Percentiles rank a stretch among this genome's conserved stretches.
Conservation (phyloP, 768 basidiomycete species). For the Lentinula aciculospora region DNA sequence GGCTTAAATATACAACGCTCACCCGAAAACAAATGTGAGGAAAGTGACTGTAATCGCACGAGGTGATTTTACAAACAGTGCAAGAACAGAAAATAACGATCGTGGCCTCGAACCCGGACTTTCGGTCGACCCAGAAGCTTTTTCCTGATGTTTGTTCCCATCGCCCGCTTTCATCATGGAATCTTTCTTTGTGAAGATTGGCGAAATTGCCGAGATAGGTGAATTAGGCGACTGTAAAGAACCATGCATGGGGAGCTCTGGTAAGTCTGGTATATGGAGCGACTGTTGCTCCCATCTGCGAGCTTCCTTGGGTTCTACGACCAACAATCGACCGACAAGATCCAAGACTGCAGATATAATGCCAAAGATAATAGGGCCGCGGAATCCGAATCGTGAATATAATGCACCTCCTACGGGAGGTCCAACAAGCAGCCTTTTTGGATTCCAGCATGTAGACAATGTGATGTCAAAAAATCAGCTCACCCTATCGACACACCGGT, state of each 20-base stretch:
- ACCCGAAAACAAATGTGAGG: constrained; percentile 53
- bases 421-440: constrained; percentile 42
- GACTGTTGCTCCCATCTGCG: too few species aligned
- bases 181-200: too few species aligned
- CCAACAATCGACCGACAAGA: constrained; percentile 45
- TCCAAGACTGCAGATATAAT: constrained; percentile 43
- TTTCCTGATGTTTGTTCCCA: too few species aligned
- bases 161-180: too few species aligned
- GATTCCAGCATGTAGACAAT: background rate
- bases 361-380: too few species aligned
- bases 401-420: constrained; percentile 52
- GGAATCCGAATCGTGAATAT: constrained; percentile 48
- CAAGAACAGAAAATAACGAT: constrained; percentile 36
- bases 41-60: constrained; percentile 42
- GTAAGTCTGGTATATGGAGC: too few species aligned
- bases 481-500: constrained; percentile 52
- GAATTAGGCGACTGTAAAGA: too few species aligned
- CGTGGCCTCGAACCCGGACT: constrained; percentile 8
- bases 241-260: too few species aligned
- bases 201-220: too few species aligned
- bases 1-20: background rate
- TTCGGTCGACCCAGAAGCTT: too few species aligned
- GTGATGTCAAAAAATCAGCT: constrained; percentile 6
- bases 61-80: constrained; percentile 35
- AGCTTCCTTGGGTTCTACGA: constrained; percentile 57